Evolutionary conservation across 495 filamentous ascomycete species (phyloP), one percentile per base, ranked within the genome.

Genomic region (Lichina pygmaea): DNA sequence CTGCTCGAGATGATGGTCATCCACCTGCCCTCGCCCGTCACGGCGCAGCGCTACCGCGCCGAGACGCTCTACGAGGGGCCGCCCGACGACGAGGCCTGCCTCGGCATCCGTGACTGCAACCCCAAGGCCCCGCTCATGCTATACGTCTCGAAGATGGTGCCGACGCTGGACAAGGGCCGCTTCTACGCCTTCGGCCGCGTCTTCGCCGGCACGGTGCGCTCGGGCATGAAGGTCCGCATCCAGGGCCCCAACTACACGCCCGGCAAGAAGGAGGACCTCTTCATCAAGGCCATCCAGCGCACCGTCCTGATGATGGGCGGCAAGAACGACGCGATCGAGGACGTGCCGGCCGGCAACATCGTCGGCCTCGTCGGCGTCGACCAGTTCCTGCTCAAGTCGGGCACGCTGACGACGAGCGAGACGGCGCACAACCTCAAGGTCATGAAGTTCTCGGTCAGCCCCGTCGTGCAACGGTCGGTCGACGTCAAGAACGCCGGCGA

Each of bases 101-200:
- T 91, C 58, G 82, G 75, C 70, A 94, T 99, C 71, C 83, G 86
- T 44, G 86, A 94, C 71, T 95, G 89, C 68, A 79, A 95, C 62
- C 71, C 86, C 65, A 93, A 89, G 71, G 89, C 73, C 57, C 82
- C 86, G 56, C 89, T 99, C 62, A 99, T 99, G 89, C 72, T 95
- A 51, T 99, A 99, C 75, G 86, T 99, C 65, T 99, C 89, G 59
- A 99, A 99, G 79, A 99, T 99, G 89, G 91, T 99, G 54, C 89
- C 89, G 57, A 95, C 89, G 51, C 86, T 85, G 58, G 89, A 99
- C 61, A 95, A 94, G 77, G 91, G 89, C 66, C 86, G 89, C 69
- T 99, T 99, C 83, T 99, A 93, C 70, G 89, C 89, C 63, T 99
- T 99, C 70, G 89, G 89, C 66, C 91, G 89, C 85, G 89, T 99